phyloP scores from a whole-genome alignment of 2,329 filamentous ascomycete genomes.

The Phialophora chinensis region DNA sequence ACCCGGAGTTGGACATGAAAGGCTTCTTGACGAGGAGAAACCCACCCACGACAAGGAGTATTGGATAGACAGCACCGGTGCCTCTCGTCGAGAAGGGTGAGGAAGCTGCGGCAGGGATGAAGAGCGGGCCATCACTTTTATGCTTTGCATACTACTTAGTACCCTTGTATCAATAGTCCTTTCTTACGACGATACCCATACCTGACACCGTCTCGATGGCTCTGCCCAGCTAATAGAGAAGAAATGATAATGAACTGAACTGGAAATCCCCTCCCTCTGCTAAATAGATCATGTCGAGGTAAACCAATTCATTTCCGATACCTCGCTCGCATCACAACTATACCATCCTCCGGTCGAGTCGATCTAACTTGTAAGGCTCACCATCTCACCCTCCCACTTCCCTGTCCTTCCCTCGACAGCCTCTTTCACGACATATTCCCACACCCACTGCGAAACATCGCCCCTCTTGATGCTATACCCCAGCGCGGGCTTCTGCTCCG shows the following conservation, averaged over 20 bases:
- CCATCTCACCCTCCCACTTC: conserved; percentile 38
- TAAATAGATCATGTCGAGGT: not conserved
- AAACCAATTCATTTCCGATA: not conserved
- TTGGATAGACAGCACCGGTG: conserved; percentile 1
- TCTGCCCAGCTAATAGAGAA: conserved; percentile 16
- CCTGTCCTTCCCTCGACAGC: conserved; percentile 26
- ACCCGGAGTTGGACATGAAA: not conserved
- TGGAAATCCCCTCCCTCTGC: not conserved
- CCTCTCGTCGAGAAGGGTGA: not conserved
- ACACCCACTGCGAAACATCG: conserved; percentile 47
- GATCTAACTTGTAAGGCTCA: conserved; percentile 36
- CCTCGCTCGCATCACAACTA: not conserved
- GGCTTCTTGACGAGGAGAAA: not conserved
- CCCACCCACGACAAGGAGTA: not conserved
- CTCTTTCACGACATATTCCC: conserved; percentile 40
- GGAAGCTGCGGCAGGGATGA: not conserved
- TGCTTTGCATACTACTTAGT: conserved; percentile 3
- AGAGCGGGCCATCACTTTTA: not conserved
- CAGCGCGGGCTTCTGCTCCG: conserved; percentile 40
- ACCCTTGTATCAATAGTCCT: conserved; percentile 4
- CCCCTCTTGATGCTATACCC: conserved; percentile 47
- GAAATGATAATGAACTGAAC: conserved; percentile 16
- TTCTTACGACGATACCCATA: conserved; percentile 18
- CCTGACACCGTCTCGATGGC: conserved; percentile 7
- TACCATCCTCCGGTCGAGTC: not conserved